Percentiles rank a stretch among this genome's conserved stretches.
These are phyloP conservation scores for Suillus discolor DNA, from an alignment of 768 basidiomycete species.

Conservation along the genomic window DNA sequence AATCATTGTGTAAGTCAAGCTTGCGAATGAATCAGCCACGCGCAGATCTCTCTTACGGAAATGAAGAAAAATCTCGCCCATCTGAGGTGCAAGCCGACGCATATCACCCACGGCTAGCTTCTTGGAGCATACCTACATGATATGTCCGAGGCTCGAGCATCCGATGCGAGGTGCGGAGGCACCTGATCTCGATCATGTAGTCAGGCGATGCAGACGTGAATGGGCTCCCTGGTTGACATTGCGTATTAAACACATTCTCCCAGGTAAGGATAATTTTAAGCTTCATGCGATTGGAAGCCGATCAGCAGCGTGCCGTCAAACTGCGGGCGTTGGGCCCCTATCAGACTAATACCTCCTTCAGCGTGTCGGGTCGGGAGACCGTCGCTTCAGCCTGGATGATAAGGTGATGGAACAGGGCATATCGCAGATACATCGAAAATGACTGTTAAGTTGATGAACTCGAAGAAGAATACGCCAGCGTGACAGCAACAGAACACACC, in stretches of 20 bases:
- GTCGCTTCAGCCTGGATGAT: not conserved
- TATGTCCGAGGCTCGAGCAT: not conserved
- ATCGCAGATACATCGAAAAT: not conserved
- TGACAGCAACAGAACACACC: not conserved
- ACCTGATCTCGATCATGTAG: not conserved
- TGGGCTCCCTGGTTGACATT: not conserved
- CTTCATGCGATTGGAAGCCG: not conserved
- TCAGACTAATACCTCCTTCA: not conserved
- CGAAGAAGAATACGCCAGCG: not conserved
- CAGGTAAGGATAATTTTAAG: not conserved
- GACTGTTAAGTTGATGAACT: not conserved
- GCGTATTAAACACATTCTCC: not conserved
- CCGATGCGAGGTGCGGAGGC: not conserved
- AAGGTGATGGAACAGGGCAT: not conserved
- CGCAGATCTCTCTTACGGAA: not conserved
- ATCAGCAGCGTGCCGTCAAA: not conserved
- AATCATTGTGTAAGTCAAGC: not conserved
- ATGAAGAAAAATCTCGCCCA: not conserved
- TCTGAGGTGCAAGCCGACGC: not conserved
- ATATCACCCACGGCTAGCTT: not conserved
- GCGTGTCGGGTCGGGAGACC: not conserved
- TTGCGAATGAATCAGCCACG: not conserved
- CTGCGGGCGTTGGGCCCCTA: not conserved
- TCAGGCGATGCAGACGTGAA: not conserved
- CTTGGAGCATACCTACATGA: not conserved